Evolutionary conservation across 805 yeast species (phyloP).

Genomic region (Komagataella pastoris): DNA sequence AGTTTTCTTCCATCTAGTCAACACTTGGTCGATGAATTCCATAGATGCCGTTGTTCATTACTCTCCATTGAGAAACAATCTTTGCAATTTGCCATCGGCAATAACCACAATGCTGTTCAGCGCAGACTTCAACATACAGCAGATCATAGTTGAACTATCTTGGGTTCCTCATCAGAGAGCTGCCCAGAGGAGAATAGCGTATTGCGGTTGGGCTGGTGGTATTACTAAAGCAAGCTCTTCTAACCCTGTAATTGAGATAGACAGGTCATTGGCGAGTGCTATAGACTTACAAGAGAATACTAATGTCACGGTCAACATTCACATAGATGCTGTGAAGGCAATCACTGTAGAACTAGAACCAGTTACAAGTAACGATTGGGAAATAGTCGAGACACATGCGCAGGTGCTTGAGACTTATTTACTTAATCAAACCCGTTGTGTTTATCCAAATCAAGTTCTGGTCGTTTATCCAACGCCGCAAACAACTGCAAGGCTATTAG

Average conservation of each 20-base stretch:
- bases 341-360: slow-evolving; percentile 72
- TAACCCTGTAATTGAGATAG: slow-evolving; percentile 36
- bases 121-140: not conserved
- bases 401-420: slow-evolving; percentile 59
- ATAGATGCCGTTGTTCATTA: slow-evolving; percentile 2
- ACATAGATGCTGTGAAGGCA: slow-evolving; percentile 30
- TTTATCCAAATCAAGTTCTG: slow-evolving; percentile 41
- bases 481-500: slow-evolving; percentile 41
- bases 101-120: not conserved
- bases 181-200: not conserved
- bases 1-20: not conserved
- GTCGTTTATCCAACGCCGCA: slow-evolving; percentile 61
- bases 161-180: not conserved
- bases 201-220: slow-evolving; percentile 1
- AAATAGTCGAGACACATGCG: slow-evolving; percentile 73
- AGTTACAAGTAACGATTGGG: slow-evolving; percentile 73
- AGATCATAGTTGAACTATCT: slow-evolving; percentile 1
- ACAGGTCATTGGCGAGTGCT: slow-evolving; percentile 48
- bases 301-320: slow-evolving; percentile 27
- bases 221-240: not conserved
- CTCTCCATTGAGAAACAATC: not conserved
- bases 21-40: slow-evolving; percentile 1
- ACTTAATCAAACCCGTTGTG: slow-evolving; percentile 71
- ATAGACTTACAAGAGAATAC: slow-evolving; percentile 31
- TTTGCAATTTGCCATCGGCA: not conserved